phyloP scores from a whole-genome alignment of 371 early-diverging fungal genomes.

The Coemansia sp. region DNA sequence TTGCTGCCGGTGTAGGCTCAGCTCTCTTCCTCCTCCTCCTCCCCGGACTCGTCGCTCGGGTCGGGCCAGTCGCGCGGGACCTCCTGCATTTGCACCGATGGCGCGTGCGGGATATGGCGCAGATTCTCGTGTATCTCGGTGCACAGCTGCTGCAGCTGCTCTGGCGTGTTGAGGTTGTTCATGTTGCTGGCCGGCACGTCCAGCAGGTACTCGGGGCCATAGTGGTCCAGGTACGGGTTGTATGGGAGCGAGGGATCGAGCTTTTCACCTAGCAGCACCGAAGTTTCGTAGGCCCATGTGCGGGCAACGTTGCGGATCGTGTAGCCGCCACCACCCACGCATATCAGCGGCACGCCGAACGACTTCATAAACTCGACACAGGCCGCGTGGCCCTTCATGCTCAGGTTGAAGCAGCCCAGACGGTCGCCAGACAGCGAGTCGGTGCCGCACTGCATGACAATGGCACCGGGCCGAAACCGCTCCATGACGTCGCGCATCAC shows the following conservation, averaged over 20 bases:
- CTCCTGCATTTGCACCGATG: conserved; percentile 85
- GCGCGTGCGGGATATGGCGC: conserved; percentile 82
- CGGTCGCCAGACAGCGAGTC: conserved; percentile 98
- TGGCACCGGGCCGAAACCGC: conserved; percentile 90
- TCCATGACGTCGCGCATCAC: conserved; percentile 92
- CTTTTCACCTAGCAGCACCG: conserved; percentile 78
- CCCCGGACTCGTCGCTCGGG: conserved; percentile 3
- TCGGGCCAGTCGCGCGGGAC: conserved; percentile 44
- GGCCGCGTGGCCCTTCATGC: conserved; percentile 81
- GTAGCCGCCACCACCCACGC: conserved; percentile 99
- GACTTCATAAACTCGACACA: conserved; percentile 92
- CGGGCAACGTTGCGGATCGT: conserved; percentile 97
- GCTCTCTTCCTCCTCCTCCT: no score
- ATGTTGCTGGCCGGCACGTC: conserved; percentile 93
- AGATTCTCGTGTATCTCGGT: conserved; percentile 79
- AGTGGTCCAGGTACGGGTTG: conserved; percentile 93
- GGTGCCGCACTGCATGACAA: conserved; percentile 98
- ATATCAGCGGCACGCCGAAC: conserved; percentile 88
- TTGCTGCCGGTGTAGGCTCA: no score
- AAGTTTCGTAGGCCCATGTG: conserved; percentile 99
- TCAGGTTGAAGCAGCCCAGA: conserved; percentile 97
- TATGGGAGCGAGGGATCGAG: conserved; percentile 76
- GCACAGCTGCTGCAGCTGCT: conserved; percentile 80
- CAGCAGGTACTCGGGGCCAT: conserved; percentile 89
- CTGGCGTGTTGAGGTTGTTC: conserved; percentile 89